These are phyloP conservation scores for Graphiopsis chlorocephala DNA, from an alignment of 2,329 filamentous ascomycete species.

Conservation along the genomic window DNA sequence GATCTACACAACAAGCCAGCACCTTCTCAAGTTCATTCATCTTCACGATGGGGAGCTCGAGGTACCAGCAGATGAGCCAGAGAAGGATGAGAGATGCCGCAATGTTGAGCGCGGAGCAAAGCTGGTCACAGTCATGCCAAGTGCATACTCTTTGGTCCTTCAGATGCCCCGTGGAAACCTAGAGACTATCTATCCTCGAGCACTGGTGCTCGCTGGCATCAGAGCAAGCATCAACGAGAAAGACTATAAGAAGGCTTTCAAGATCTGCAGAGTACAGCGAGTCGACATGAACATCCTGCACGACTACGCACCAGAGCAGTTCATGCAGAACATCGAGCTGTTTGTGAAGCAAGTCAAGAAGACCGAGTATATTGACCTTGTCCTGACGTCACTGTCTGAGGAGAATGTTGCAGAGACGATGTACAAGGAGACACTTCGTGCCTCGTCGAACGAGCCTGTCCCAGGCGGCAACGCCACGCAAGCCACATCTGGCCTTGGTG, in stretches of 20 bases:
- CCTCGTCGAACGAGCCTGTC: conserved; percentile 27
- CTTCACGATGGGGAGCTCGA: conserved; percentile 68
- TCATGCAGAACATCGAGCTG: conserved; percentile 69
- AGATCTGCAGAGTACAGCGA: conserved; percentile 84
- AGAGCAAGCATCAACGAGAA: conserved; percentile 74
- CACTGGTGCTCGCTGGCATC: conserved; percentile 88
- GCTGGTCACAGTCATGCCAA: conserved; percentile 85
- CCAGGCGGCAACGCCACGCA: conserved; percentile 21
- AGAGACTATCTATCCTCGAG: conserved; percentile 90
- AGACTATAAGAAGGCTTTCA: conserved; percentile 80
- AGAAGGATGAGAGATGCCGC: conserved; percentile 86
- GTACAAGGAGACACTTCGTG: conserved; percentile 79
- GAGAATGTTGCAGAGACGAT: conserved; percentile 93
- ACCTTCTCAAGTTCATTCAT: conserved; percentile 92
- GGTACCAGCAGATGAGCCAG: conserved; percentile 81
- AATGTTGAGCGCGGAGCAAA: conserved; percentile 86
- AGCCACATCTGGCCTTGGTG: neutral
- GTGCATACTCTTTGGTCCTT: conserved; percentile 77
- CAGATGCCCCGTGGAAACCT: conserved; percentile 96
- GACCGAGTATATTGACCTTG: conserved; percentile 80
- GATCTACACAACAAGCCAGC: conserved; percentile 87
- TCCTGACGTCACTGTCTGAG: conserved; percentile 60
- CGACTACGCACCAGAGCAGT: conserved; percentile 85
- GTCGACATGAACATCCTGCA: conserved; percentile 98
- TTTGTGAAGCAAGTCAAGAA: conserved; percentile 85